Evolutionary conservation across 345 rosid genomes (phyloP).

Genomic region (Clarkia xantiana): DNA sequence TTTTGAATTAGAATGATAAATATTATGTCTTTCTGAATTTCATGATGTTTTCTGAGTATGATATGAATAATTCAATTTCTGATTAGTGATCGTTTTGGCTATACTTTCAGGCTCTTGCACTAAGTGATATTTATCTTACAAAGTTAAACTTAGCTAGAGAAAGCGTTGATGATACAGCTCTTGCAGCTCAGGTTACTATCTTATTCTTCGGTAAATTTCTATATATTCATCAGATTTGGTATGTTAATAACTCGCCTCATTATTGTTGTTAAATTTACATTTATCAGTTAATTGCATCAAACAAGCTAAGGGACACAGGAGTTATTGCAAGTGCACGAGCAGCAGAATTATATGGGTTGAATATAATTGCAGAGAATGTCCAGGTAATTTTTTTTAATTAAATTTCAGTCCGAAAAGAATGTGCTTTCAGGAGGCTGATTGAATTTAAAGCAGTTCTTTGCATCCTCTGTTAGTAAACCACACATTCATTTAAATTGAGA

Average conservation of each 20-base stretch:
- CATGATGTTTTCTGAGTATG: too few species aligned
- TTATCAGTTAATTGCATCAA: conserved; percentile 32
- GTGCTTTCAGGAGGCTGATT: too few species aligned
- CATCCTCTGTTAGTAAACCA: neutral
- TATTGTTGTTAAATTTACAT: conserved; percentile 6
- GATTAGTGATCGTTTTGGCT: neutral
- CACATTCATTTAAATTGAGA: neutral
- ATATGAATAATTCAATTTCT: too few species aligned
- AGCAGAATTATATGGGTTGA: conserved; percentile 61
- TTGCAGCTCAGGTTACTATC: conserved; percentile 34
- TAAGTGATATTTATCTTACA: conserved; percentile 25
- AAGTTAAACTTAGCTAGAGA: conserved; percentile 30
- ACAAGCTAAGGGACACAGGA: conserved; percentile 40
- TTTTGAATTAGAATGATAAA: neutral
- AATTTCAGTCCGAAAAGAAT: too few species aligned
- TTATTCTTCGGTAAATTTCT: neutral
- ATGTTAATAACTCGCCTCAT: neutral
- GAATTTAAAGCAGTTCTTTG: neutral
- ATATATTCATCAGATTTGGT: neutral
- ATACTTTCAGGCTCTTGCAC: conserved; percentile 29
- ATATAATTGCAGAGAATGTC: conserved; percentile 43
- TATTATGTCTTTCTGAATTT: neutral
- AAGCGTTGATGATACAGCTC: conserved; percentile 30
- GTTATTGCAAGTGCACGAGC: conserved; percentile 68
- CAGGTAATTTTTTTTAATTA: conserved; percentile 22